phyloP scores from a whole-genome alignment of 441 rosid species.

The Arabidopsis hybrid region DNA sequence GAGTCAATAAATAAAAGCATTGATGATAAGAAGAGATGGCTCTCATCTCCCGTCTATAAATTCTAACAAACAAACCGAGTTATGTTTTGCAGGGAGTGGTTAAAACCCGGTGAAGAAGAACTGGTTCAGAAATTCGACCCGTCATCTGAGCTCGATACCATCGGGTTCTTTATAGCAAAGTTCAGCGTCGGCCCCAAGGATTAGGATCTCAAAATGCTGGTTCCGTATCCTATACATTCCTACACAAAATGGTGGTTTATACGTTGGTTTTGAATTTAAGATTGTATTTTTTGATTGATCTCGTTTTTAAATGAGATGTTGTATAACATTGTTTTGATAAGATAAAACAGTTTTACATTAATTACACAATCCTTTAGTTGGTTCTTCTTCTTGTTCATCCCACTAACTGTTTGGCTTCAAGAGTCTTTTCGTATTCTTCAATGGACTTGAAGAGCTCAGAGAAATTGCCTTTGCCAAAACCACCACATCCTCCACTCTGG shows the following conservation, averaged over 20 bases:
- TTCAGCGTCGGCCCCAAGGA: conserved; percentile 67
- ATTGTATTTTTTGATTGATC: conserved; percentile 9
- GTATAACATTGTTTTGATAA: not conserved
- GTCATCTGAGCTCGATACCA: conserved; percentile 83
- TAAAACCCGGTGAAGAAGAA: conserved; percentile 90
- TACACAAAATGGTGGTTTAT: conserved; percentile 9
- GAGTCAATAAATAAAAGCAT: not conserved
- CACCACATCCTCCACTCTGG: conserved; percentile 97
- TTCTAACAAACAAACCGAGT: not conserved
- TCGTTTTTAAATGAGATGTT: conserved; percentile 12
- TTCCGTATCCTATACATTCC: conserved; percentile 16
- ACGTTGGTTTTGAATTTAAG: conserved; percentile 6
- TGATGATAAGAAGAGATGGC: conserved; percentile 1
- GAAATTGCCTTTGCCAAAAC: conserved; percentile 96
- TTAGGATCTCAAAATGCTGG: conserved; percentile 15
- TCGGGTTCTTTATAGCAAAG: conserved; percentile 96
- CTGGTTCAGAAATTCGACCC: conserved; percentile 96
- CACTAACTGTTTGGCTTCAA: conserved; percentile 59
- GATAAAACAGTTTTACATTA: conserved; percentile 24
- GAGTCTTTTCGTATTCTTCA: conserved; percentile 93
- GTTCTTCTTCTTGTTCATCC: conserved; percentile 11
- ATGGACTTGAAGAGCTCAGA: conserved; percentile 95
- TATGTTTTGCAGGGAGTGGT: conserved; percentile 75
- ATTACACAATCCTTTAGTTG: conserved; percentile 5
- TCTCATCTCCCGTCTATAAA: not conserved